Evolutionary conservation across 148 eudicot genomes (phyloP), one percentile per base, ranked within the genome.

Genomic region (Dianthus caryophyllus): DNA sequence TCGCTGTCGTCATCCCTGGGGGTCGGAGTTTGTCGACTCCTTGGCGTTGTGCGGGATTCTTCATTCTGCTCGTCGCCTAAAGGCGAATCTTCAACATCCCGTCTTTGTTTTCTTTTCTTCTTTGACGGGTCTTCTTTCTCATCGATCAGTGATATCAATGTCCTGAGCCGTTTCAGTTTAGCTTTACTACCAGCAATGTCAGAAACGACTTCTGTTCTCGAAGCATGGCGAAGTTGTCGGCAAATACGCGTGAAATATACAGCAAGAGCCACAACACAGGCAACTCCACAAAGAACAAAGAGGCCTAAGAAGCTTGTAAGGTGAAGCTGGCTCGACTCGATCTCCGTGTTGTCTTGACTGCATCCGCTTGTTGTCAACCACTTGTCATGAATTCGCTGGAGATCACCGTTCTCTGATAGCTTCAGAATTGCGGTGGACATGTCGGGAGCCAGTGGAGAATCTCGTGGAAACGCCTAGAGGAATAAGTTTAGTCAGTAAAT

Each of bases 321-420:
- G 76, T 90, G 96, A 49, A 90, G 96, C n/a, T 81, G 90, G 71
- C 91, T 83, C 13, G 99, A 88, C 6, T 88, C 97, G 1, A 94
- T 73, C 78, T 88, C 89, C 0, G 96, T 44, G 44, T 52, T 82
- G 64, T 94, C 97, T 49, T 75, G 77, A 68, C 85, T 84, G 82
- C 99, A 94, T 6, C 74, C 44, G 61, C 82, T 82, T 33, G 41
- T 81, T 39, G 82, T 73, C 68, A 94, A 66, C 98, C 98, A 94
- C 81, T 94, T 94, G 84, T 94, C 98, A 30, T 90, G 91, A 75
- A 94, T 94, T 50, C 97, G 74, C 73, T 94, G 97, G 64, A 94
- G 87, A 53, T 94, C 99, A 57, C 99, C 99, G 38, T 84, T 84
- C 58, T 88, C 99, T 6, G 96, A 86, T 39, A 94, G 85, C 30